Conservation (phyloP, 768 basidiomycete genomes). For the Phanerochaete carnosa region DNA sequence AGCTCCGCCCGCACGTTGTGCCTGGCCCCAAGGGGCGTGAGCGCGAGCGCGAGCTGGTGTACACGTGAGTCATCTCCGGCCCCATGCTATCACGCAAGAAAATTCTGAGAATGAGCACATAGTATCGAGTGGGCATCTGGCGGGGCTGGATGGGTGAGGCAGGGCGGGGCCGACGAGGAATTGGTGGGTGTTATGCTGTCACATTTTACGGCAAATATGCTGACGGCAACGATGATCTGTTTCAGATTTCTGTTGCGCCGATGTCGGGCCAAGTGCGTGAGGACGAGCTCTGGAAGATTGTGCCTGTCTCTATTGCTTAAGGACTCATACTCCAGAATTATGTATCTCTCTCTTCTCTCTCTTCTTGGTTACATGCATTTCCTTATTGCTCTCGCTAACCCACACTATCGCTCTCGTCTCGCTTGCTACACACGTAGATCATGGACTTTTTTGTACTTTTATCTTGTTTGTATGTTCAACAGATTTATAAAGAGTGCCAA, state of each 20-base stretch:
- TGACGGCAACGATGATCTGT: not conserved
- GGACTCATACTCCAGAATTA: no score
- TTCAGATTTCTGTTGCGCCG: conserved; percentile 4
- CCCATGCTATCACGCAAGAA: not conserved
- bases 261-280: not conserved
- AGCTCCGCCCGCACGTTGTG: not conserved
- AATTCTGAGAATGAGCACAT: not conserved
- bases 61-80: not conserved
- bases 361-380: not conserved
- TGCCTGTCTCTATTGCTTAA: not conserved
- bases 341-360: not conserved
- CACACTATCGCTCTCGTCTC: no score
- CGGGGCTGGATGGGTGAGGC: conserved; percentile 4
- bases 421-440: no score
- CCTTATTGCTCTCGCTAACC: not conserved
- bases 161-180: not conserved
- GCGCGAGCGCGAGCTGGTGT: not conserved
- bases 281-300: conserved; percentile 6
- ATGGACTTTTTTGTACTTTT: no score
- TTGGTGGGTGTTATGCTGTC: not conserved
- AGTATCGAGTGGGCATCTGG: conserved; percentile 2
- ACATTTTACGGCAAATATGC: not conserved
- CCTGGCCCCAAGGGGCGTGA: not conserved
- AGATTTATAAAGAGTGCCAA: no score
- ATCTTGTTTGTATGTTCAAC: no score